Evolutionary conservation across 2,329 filamentous ascomycete genomes (phyloP).

Genomic region (Paecilomyces variotii): DNA sequence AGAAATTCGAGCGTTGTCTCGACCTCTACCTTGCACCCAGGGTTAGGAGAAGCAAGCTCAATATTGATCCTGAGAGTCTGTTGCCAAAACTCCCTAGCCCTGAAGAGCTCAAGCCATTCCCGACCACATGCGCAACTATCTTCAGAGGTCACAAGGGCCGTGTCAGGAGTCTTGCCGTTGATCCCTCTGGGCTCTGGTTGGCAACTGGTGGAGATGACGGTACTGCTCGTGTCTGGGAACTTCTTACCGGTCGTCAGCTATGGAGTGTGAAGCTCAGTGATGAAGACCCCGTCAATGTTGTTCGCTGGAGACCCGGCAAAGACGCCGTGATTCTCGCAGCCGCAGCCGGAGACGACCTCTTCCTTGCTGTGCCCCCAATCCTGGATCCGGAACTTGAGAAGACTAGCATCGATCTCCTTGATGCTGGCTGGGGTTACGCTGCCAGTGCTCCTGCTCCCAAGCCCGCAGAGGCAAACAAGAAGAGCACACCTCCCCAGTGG

Average conservation of each 20-base stretch:
- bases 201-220: slow-evolving; percentile 94
- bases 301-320: slow-evolving; percentile 80
- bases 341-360: slow-evolving; percentile 75
- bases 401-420: slow-evolving; percentile 65
- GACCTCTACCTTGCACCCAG: slow-evolving; percentile 93
- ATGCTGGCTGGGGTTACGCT: slow-evolving; percentile 92
- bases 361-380: slow-evolving; percentile 69
- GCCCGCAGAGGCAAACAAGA: slow-evolving; percentile 49
- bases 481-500: slow-evolving; percentile 75
- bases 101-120: slow-evolving; percentile 90
- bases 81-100: slow-evolving; percentile 89
- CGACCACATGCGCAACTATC: slow-evolving; percentile 77
- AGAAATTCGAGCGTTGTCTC: slow-evolving; percentile 89
- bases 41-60: slow-evolving; percentile 85
- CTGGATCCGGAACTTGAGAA: slow-evolving; percentile 66
- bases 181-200: slow-evolving; percentile 76
- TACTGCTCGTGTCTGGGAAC: slow-evolving; percentile 81
- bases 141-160: slow-evolving; percentile 84
- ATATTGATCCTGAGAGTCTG: slow-evolving; percentile 90
- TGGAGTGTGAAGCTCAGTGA: slow-evolving; percentile 74
- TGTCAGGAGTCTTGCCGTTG: slow-evolving; percentile 75
- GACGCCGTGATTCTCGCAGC: slow-evolving; percentile 76
- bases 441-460: slow-evolving; percentile 47
- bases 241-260: slow-evolving; percentile 75
- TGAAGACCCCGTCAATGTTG: slow-evolving; percentile 71